These are phyloP conservation scores for Torulaspora pretoriensis DNA, from an alignment of 1,139 yeast species.

Conservation along the genomic window DNA sequence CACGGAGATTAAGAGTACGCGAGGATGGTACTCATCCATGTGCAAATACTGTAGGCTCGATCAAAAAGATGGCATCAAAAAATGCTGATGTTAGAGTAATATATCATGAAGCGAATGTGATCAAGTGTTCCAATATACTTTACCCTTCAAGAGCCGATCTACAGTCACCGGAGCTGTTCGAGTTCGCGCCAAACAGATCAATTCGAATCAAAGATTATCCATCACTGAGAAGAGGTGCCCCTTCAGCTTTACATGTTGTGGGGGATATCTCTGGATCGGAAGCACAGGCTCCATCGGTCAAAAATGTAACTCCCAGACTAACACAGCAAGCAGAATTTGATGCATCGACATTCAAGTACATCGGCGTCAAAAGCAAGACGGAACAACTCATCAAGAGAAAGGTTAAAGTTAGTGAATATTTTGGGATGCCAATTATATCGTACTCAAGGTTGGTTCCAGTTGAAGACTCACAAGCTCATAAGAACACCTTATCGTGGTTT, in stretches of 20 bases:
- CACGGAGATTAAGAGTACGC: constrained; percentile 2
- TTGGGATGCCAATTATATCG: constrained; percentile 6
- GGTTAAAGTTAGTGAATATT: constrained; percentile 5
- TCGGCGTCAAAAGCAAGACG: not conserved
- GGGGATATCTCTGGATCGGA: not conserved
- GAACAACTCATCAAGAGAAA: not conserved
- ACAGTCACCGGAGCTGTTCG: constrained; percentile 12
- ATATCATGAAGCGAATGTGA: constrained; percentile 30
- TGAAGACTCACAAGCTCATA: not conserved
- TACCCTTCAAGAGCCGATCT: not conserved
- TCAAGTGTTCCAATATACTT: constrained; percentile 21
- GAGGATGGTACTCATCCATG: constrained; percentile 16
- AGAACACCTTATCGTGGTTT: not conserved
- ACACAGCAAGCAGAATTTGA: not conserved
- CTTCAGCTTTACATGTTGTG: not conserved
- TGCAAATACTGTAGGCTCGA: constrained; percentile 24
- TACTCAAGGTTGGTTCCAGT: constrained; percentile 6
- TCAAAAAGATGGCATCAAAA: constrained; percentile 24
- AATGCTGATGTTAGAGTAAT: constrained; percentile 33
- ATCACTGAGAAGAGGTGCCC: constrained; percentile 13
- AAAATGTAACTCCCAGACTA: not conserved
- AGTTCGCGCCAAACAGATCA: constrained; percentile 13
- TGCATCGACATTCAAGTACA: not conserved
- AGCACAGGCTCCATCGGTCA: no score
- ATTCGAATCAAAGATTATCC: constrained; percentile 22